These are phyloP conservation scores for Wickerhamiella lipophila DNA, from an alignment of 805 yeast genomes.

Conservation along the genomic window DNA sequence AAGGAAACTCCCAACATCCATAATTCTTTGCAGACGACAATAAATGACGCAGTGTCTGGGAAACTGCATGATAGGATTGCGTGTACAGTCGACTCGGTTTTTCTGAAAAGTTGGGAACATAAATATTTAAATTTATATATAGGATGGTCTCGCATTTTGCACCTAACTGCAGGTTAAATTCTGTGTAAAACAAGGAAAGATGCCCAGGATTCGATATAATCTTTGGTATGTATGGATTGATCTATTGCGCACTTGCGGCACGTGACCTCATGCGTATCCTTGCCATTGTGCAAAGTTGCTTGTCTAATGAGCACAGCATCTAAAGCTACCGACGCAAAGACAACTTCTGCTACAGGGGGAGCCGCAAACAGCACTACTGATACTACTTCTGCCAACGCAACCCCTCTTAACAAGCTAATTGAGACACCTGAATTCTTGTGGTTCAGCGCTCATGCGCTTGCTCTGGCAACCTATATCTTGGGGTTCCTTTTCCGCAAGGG, in stretches of 20 bases:
- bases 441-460: slow-evolving; percentile 21
- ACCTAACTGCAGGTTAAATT: too few species aligned
- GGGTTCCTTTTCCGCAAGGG: slow-evolving; percentile 18
- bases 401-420: slow-evolving; percentile 12
- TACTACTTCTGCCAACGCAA: not conserved
- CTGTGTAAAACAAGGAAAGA: too few species aligned
- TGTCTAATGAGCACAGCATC: slow-evolving; percentile 1
- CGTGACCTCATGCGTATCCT: not conserved
- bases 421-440: slow-evolving; percentile 24
- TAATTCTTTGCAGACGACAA: too few species aligned
- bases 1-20: too few species aligned
- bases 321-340: not conserved
- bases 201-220: too few species aligned
- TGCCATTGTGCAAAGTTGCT: not conserved
- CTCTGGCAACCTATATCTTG: slow-evolving; percentile 15
- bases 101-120: too few species aligned
- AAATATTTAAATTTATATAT: too few species aligned
- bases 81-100: too few species aligned
- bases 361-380: not conserved
- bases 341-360: not conserved
- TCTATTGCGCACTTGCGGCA: not conserved
- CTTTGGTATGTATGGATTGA: not conserved
- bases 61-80: too few species aligned
- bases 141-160: too few species aligned
- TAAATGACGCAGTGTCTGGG: too few species aligned